Percentiles rank a stretch among this genome's conserved stretches.
Evolutionary conservation across 768 basidiomycete species (phyloP).

Genomic region (Termitomyces sp.): DNA sequence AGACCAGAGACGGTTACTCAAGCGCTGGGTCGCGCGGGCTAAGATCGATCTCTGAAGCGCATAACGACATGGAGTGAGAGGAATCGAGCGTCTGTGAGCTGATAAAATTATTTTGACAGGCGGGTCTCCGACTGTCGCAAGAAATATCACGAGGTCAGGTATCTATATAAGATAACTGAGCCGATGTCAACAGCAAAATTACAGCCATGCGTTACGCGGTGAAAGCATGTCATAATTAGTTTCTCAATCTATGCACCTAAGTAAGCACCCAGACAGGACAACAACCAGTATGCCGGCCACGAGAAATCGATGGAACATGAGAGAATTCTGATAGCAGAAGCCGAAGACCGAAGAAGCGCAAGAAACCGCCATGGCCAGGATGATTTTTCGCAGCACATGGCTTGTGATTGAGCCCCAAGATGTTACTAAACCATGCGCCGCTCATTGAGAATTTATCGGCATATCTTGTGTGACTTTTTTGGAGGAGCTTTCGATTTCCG

Average conservation of each 20-base stretch:
- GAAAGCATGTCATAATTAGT: neutral
- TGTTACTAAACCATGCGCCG: neutral
- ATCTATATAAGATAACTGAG: too few relatives aligned
- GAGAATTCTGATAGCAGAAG: neutral
- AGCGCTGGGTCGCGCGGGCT: neutral
- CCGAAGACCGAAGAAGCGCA: neutral
- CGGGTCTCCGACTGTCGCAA: neutral
- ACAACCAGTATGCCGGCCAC: neutral
- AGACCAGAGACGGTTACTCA: neutral
- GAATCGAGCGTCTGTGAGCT: neutral
- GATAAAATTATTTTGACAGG: too few relatives aligned
- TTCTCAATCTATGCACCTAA: neutral
- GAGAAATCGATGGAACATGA: neutral
- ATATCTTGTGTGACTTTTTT: neutral
- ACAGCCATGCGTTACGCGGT: neutral
- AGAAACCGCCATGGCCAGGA: too few relatives aligned
- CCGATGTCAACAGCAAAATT: neutral
- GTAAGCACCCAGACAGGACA: neutral
- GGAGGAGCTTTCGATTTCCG: neutral
- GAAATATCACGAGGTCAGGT: neutral
- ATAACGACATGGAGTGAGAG: neutral
- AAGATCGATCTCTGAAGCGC: neutral
- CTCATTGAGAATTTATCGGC: neutral
- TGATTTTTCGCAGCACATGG: too few relatives aligned
- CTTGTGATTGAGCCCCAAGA: too few relatives aligned